Base-by-base conservation (phyloP, 2,329 filamentous ascomycete genomes). In the Exophiala viscosa region DNA sequence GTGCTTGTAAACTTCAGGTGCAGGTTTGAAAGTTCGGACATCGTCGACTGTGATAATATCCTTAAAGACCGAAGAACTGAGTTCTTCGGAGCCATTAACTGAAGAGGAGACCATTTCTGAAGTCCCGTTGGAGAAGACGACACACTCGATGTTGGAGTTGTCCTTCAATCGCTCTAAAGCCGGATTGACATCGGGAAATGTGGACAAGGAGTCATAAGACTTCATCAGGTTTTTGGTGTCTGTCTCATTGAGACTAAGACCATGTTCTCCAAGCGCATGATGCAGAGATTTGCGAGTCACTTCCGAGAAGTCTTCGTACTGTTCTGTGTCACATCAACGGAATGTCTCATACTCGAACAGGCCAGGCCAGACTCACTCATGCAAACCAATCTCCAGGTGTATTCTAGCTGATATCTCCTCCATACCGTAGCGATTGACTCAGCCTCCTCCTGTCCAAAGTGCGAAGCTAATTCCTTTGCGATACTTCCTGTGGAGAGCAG, bases 341-440 rank as follows among this genome's bases (percentile, higher is more conserved):
- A 44, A n/a, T 3, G 34, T 28, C 18, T 15, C 7, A 15, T 17
- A 39, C 20, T 48, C n/a, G 46, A 41, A 14, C 10, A 23, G 36
- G 47, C 45, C 10, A 23, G 36, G 47, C 45, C 36, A 46, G 15
- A 43, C 72, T 56, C 71, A 86, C 87, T 78, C 86, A 90, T 90
- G 74, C 82, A 85, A 63, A 84, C 90, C 59, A 86, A 70, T 46
- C 87, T 75, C 85, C 85, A 90, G 35, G 86, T 88, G 62, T 90
- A 91, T 68, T 90, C 87, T 7, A 90, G 73, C 67, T 90, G 87
- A 63, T 85, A 85, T 28, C 78, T 77, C 50, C 87, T 75, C 80
- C 86, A 89, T 63, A 80, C 68, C 13, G 76, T 67, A 3, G 85
- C 81, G 31, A 90, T 75, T 1, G 68, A 67, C 18, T 74, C 68